Percentiles rank a stretch among this genome's conserved stretches.
phyloP scores from a whole-genome alignment of 805 yeast genomes.

The Yarrowia keelungensis region DNA sequence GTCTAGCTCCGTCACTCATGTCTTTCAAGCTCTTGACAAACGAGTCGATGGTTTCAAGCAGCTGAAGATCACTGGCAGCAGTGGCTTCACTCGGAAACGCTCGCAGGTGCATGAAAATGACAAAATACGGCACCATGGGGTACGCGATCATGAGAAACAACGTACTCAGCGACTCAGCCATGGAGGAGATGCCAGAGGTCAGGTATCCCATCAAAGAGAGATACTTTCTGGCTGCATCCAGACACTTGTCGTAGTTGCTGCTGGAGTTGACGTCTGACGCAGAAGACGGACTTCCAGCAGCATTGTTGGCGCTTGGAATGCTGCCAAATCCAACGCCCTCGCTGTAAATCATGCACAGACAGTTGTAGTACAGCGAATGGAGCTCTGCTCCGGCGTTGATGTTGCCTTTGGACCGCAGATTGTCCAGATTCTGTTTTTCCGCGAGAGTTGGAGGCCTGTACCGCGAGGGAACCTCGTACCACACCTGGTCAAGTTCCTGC shows the following conservation, averaged over 20 bases:
- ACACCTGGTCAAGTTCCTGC: constrained; percentile 34
- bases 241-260: constrained; percentile 25
- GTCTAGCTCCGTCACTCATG: constrained; percentile 17
- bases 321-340: constrained; percentile 9
- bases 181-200: constrained; percentile 5
- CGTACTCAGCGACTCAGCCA: constrained; percentile 23
- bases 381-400: constrained; percentile 31
- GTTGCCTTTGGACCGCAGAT: constrained; percentile 31
- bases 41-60: constrained; percentile 9
- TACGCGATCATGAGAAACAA: constrained; percentile 23
- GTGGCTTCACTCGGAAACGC: constrained; percentile 19
- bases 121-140: constrained; percentile 32
- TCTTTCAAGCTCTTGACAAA: constrained; percentile 10
- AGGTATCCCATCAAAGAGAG: constrained; percentile 9
- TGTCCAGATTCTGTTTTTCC: constrained; percentile 28
- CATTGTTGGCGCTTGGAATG: constrained; percentile 19
- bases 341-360: constrained; percentile 31
- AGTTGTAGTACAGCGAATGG: constrained; percentile 25
- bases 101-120: constrained; percentile 29
- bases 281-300: constrained; percentile 15
- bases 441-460: constrained; percentile 29
- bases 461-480: constrained; percentile 17
- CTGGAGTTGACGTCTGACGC: constrained; percentile 12
- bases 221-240: constrained; percentile 25
- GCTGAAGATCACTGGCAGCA: constrained; percentile 7